phyloP scores from a whole-genome alignment of 2,329 filamentous ascomycete genomes.

The Cryphonectria parasitica region DNA sequence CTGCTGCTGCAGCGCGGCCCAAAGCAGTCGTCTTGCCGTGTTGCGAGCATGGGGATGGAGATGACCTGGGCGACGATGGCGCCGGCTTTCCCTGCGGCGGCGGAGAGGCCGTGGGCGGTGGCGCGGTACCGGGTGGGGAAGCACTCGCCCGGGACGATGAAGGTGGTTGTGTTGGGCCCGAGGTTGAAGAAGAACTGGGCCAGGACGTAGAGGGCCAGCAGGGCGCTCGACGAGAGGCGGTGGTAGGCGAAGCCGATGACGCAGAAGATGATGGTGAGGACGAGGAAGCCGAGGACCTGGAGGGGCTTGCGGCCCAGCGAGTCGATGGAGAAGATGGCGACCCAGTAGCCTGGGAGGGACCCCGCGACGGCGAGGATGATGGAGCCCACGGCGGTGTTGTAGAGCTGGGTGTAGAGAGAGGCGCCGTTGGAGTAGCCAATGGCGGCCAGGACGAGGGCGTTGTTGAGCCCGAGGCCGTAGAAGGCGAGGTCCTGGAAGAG shows the following conservation, averaged over 20 bases:
- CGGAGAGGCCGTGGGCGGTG: conserved; percentile 67
- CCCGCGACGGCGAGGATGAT: conserved; percentile 78
- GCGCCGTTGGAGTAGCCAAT: conserved; percentile 71
- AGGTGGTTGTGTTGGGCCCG: conserved; percentile 68
- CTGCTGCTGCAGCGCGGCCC: conserved; percentile 47
- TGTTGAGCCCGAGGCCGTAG: conserved; percentile 77
- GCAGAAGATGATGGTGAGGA: conserved; percentile 65
- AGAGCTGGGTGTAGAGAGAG: conserved; percentile 69
- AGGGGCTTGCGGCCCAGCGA: conserved; percentile 78
- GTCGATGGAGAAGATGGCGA: conserved; percentile 73
- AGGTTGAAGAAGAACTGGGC: conserved; percentile 71
- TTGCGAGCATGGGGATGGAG: conserved; percentile 63
- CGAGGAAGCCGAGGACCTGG: conserved; percentile 65
- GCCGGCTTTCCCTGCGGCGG: conserved; percentile 69
- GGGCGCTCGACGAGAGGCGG: conserved; percentile 48
- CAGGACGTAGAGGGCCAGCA: conserved; percentile 66
- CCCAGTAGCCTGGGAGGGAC: conserved; percentile 80
- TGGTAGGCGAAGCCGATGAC: conserved; percentile 65
- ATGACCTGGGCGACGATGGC: conserved; percentile 70
- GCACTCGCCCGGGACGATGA: conserved; percentile 67
- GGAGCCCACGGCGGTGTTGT: conserved; percentile 75
- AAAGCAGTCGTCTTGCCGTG: conserved; percentile 53
- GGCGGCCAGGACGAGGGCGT: conserved; percentile 68
- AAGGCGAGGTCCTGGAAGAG: conserved; percentile 63
- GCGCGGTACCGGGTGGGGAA: conserved; percentile 67